These are phyloP conservation scores for Infundibulicybe gibba DNA, from an alignment of 768 basidiomycete genomes.

Conservation along the genomic window DNA sequence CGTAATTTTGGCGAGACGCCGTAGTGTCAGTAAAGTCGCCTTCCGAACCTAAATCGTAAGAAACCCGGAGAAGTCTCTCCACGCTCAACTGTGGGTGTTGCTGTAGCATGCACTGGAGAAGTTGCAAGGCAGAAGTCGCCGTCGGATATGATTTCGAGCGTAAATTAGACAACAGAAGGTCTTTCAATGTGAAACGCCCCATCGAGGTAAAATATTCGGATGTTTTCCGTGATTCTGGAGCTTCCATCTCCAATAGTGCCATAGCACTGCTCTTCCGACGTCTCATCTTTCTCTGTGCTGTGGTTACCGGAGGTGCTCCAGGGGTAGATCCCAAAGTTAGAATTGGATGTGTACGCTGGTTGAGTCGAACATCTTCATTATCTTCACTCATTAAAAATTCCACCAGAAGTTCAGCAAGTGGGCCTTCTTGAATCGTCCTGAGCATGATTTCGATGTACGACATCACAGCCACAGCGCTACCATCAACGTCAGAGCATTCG, in stretches of 20 bases:
- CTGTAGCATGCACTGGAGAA: slow-evolving; percentile 72
- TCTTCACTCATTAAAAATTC: slow-evolving; percentile 84
- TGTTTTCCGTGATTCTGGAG: slow-evolving; percentile 63
- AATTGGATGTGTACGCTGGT: slow-evolving; percentile 39
- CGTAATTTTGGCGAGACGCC: slow-evolving; percentile 36
- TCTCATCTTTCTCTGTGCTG: slow-evolving; percentile 41
- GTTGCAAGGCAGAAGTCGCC: slow-evolving; percentile 73
- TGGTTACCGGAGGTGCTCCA: slow-evolving; percentile 13
- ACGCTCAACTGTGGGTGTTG: slow-evolving; percentile 63
- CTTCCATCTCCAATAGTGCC: slow-evolving; percentile 84
- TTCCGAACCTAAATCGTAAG: slow-evolving; percentile 52
- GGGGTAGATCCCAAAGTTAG: slow-evolving; percentile 34
- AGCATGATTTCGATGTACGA: slow-evolving; percentile 92
- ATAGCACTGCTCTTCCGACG: slow-evolving; percentile 86
- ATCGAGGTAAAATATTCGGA: slow-evolving; percentile 85
- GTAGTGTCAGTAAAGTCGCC: slow-evolving; percentile 50
- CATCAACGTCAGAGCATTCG: slow-evolving; percentile 89
- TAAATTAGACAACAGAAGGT: slow-evolving; percentile 79
- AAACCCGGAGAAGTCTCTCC: slow-evolving; percentile 67
- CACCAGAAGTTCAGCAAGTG: slow-evolving; percentile 67
- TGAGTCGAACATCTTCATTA: slow-evolving; percentile 55
- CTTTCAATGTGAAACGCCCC: slow-evolving; percentile 89
- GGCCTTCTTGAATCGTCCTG: slow-evolving; percentile 64
- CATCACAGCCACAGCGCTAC: slow-evolving; percentile 95
- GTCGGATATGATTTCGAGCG: slow-evolving; percentile 63